phyloP scores from a whole-genome alignment of 1,139 yeast species.

The Insectozyma bohioensis region DNA sequence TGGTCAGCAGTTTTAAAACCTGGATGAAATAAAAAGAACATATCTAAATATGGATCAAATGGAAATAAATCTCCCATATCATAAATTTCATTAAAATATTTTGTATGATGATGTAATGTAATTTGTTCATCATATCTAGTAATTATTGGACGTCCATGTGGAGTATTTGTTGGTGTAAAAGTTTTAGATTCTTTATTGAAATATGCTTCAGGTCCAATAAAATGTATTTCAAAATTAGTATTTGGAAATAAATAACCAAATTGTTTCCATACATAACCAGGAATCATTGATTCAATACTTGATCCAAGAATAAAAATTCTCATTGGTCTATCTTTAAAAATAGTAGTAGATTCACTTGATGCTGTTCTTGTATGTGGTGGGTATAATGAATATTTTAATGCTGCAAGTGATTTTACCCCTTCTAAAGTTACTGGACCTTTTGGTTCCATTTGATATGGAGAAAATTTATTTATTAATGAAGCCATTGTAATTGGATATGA shows the following conservation, averaged over 20 bases:
- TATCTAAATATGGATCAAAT: conserved; percentile 93
- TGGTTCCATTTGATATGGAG: conserved; percentile 80
- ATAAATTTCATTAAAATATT: conserved; percentile 86
- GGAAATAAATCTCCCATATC: conserved; percentile 95
- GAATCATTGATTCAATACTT: conserved; percentile 89
- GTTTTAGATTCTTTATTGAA: conserved; percentile 56
- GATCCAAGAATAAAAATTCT: conserved; percentile 90
- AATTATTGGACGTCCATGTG: conserved; percentile 60
- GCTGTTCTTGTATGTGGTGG: conserved; percentile 56
- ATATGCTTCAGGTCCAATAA: conserved; percentile 90
- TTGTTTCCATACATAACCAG: conserved; percentile 96
- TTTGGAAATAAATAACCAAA: conserved; percentile 83
- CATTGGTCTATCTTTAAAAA: conserved; percentile 83
- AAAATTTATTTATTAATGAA: conserved; percentile 74
- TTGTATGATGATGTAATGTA: conserved; percentile 79
- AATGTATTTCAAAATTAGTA: conserved; percentile 78
- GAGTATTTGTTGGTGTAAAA: conserved; percentile 37
- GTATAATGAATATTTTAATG: conserved; percentile 83
- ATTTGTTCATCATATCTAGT: conserved; percentile 76
- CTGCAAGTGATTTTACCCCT: conserved; percentile 90
- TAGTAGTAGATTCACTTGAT: conserved; percentile 35
- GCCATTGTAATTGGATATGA: conserved; percentile 92
- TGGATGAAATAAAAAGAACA: conserved; percentile 92
- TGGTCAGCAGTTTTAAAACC: conserved; percentile 87
- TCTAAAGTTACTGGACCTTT: conserved; percentile 88